phyloP scores from a whole-genome alignment of 2,329 filamentous ascomycete species.

The Xylariaceae sp. region DNA sequence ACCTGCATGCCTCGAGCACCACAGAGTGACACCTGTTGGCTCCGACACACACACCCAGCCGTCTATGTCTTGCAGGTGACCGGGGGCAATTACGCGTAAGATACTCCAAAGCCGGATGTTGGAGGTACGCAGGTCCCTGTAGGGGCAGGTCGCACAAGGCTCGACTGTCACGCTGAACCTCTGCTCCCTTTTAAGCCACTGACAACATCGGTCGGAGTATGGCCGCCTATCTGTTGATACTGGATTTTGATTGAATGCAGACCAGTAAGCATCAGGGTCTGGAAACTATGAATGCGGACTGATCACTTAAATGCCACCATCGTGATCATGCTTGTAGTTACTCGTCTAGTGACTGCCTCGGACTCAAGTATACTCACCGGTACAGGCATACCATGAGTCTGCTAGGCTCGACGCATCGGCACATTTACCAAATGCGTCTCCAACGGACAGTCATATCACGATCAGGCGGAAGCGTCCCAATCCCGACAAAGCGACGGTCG shows the following conservation, averaged over 20 bases:
- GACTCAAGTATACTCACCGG: not conserved
- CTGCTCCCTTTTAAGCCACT: not conserved
- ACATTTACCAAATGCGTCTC: not conserved
- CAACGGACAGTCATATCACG: conserved; percentile 1
- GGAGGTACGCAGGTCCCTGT: not conserved
- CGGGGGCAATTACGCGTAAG: not conserved
- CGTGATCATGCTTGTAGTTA: not conserved
- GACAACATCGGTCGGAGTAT: not conserved
- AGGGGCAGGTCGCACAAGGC: not conserved
- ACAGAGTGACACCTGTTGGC: too few relatives aligned
- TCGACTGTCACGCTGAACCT: not conserved
- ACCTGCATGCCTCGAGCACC: not conserved
- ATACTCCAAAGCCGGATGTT: not conserved
- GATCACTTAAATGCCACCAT: not conserved
- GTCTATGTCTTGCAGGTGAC: not conserved
- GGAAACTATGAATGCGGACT: not conserved
- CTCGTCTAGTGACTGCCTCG: not conserved
- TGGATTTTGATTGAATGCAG: not conserved
- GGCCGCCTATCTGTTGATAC: not conserved
- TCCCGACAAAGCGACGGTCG: conserved; percentile 1
- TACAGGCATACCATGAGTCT: not conserved
- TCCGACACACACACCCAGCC: too few relatives aligned
- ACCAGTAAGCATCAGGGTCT: not conserved
- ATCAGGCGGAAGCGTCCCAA: not conserved
- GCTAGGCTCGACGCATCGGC: not conserved